phyloP scores from a whole-genome alignment of 164 flowering plant species.

The grape (Vitis vinifera) region ASM3070453v1 NC_081806.1:2810501-2811000 shows the following conservation, averaged over 20 bases:
- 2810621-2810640: constrained; percentile 16
- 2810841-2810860: constrained; percentile 89
- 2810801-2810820: constrained; percentile 84
- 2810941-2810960: not conserved
- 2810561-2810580: constrained; percentile 9
- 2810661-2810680: constrained; percentile 3
- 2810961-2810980: not conserved
- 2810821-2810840: constrained; percentile 92
- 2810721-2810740: constrained; percentile 15
- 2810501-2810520: constrained; percentile 5
- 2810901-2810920: constrained; percentile 91
- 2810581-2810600: constrained; percentile 23
- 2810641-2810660: constrained; percentile 18
- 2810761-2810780: constrained; percentile 85
- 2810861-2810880: constrained; percentile 47
- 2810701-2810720: constrained; percentile 16
- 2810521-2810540: constrained; percentile 36
- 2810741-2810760: constrained; percentile 26
- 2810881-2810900: constrained; percentile 51
- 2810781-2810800: constrained; percentile 97
- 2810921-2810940: not conserved
- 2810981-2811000: not conserved
- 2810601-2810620: constrained; percentile 29
- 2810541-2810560: constrained; percentile 17
- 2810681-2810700: constrained; percentile 12